phyloP scores from a whole-genome alignment of 495 filamentous ascomycete genomes.

The Annulohypoxylon bovei region DNA sequence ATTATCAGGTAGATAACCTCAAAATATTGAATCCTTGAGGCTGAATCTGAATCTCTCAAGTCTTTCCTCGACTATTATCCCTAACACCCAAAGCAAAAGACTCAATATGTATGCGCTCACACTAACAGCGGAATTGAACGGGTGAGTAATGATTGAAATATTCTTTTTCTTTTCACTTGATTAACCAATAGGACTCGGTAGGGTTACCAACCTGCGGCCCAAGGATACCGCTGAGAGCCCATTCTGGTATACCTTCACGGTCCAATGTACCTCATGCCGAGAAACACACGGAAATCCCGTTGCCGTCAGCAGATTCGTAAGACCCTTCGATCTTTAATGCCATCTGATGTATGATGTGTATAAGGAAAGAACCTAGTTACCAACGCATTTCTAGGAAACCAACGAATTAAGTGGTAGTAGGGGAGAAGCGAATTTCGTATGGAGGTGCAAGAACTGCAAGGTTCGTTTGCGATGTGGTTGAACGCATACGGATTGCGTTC shows the following conservation, averaged over 20 bases:
- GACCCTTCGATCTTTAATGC: slow-evolving; percentile 41
- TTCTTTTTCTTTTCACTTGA: slow-evolving; percentile 19
- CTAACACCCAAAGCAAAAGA: not conserved
- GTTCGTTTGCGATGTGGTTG: slow-evolving; percentile 50
- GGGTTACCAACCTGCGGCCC: slow-evolving; percentile 88
- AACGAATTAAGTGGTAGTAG: slow-evolving; percentile 90
- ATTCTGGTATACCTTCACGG: slow-evolving; percentile 96
- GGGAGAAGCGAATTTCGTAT: slow-evolving; percentile 97
- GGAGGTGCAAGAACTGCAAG: slow-evolving; percentile 94
- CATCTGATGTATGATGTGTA: slow-evolving; percentile 1
- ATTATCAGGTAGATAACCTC: not conserved
- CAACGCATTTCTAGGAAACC: slow-evolving; percentile 66
- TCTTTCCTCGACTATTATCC: not conserved
- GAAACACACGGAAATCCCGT: slow-evolving; percentile 91
- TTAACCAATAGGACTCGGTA: slow-evolving; percentile 53
- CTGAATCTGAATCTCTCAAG: slow-evolving; percentile 16
- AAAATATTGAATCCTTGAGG: slow-evolving; percentile 21
- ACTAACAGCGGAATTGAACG: slow-evolving; percentile 80
- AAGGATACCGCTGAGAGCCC: slow-evolving; percentile 80
- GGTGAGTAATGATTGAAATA: slow-evolving; percentile 51
- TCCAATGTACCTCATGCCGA: slow-evolving; percentile 94
- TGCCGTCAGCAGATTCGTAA: slow-evolving; percentile 87
- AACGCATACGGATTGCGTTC: not conserved
- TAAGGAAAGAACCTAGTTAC: not conserved
- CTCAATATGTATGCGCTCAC: slow-evolving; percentile 78